Evolutionary conservation across 768 basidiomycete genomes (phyloP), one percentile per base, ranked within the genome.

Genomic region (Saitozyma sp.): DNA sequence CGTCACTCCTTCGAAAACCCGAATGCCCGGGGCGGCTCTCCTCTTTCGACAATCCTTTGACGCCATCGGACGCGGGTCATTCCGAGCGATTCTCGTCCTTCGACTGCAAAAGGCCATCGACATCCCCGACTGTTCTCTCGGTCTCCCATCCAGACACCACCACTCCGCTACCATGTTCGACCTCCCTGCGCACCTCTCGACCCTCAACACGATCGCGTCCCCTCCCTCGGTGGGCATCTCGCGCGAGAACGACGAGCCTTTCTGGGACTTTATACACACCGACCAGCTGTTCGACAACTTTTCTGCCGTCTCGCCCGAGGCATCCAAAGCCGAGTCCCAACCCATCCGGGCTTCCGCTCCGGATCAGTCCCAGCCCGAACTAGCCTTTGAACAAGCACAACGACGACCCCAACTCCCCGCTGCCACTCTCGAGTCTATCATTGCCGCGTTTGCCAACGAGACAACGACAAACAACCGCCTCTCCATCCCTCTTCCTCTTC

Each of bases 201-300:
- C 65, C n/a, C 66, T 75, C 40, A 75, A 75, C 62, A 53, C 68
- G 17, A 42, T 75, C 46, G 57, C 69, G 19, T 61, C 68, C 10
- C 69, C 71, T 40, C 63, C 74, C 8, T 65, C 70, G 9, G 45
- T 56, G 11, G 62, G 62, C 9, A 50, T 66, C 58, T 66, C 70
- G 60, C 52, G 54, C 46, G 69, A 73, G 50, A 56, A 64, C n/a
- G 71, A 75, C 54, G 72, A 74, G 38, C 69, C 69, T 0, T 70
- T 75, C 42, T 75, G 70, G 70, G 68, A 66, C 13, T 75, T 66
- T 53, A 50, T 75, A 17, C 66, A 70, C 55, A 68, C 74, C 51
- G 74, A 73, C 57, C 66, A 72, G 29, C 63, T 75, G 10, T 74
- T 74, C 59, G 42, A 61, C 52, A 73, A 73, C 68, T 75, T 75